phyloP scores from a whole-genome alignment of 305 asterid genomes.

The Fraxinus xanthoxyloides region DNA sequence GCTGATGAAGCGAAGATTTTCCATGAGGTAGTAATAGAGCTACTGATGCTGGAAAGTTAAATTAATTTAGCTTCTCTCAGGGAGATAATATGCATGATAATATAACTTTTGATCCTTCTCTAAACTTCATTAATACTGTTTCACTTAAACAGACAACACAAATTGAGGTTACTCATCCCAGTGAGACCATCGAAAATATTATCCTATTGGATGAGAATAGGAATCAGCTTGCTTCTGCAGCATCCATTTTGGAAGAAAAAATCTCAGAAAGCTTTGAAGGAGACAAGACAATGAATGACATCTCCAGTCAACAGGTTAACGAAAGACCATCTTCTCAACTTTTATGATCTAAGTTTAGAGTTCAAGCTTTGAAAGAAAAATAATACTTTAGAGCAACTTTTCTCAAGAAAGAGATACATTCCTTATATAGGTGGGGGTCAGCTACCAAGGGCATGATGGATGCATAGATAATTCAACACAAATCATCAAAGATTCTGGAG shows the following conservation, averaged over 20 bases:
- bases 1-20: constrained; percentile 18
- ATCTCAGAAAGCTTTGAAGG: constrained; percentile 10
- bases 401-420: background rate
- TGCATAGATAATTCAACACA: background rate
- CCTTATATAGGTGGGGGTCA: constrained; percentile 5
- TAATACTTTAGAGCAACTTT: background rate
- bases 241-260: constrained; percentile 4
- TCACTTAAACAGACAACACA: constrained; percentile 21
- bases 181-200: background rate
- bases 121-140: background rate
- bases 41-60: background rate
- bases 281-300: constrained; percentile 1
- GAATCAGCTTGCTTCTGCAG: background rate
- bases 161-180: background rate
- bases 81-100: background rate
- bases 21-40: constrained; percentile 14
- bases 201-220: background rate
- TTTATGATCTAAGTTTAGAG: background rate
- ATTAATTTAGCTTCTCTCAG: constrained; percentile 3
- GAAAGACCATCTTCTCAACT: background rate
- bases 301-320: constrained; percentile 15
- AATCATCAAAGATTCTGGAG: constrained; percentile 15
- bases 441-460: background rate
- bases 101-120: background rate
- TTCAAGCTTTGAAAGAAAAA: background rate